phyloP scores from a whole-genome alignment of 1,284 basidiomycete species.

The Leccinum subrobustum region DNA sequence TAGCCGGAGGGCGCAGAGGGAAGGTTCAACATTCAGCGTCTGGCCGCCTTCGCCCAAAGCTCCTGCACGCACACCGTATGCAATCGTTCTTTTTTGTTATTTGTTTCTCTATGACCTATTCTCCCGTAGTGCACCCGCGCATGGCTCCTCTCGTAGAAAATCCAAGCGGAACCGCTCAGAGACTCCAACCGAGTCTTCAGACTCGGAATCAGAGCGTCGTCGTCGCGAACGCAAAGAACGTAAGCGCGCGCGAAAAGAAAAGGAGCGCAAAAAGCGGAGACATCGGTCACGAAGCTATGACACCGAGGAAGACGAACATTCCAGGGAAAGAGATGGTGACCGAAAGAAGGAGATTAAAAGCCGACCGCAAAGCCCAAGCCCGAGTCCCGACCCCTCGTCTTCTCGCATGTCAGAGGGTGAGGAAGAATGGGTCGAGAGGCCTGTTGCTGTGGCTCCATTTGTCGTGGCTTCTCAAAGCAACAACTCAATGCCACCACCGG shows the following conservation, averaged over 20 bases:
- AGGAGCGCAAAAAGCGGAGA: constrained; percentile 37
- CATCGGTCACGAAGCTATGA: constrained; percentile 40
- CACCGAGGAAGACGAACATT: constrained; percentile 36
- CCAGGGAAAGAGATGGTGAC: constrained; percentile 26
- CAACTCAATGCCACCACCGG: constrained; percentile 22
- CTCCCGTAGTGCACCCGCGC: constrained; percentile 48
- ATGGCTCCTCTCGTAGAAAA: constrained; percentile 53
- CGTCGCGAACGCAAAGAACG: constrained; percentile 59
- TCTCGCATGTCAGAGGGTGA: constrained; percentile 43
- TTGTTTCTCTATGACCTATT: constrained; percentile 2
- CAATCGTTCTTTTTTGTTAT: constrained; percentile 13
- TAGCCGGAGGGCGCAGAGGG: constrained; percentile 78
- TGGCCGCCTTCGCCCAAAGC: constrained; percentile 88
- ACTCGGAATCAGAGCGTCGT: constrained; percentile 63
- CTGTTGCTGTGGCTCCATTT: constrained; percentile 37
- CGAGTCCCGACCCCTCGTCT: constrained; percentile 32
- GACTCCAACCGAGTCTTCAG: constrained; percentile 51
- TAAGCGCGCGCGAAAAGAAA: constrained; percentile 54
- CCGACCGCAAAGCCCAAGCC: constrained; percentile 35
- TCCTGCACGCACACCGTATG: constrained; percentile 58
- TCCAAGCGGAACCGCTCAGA: constrained; percentile 56
- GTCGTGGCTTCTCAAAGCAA: constrained; percentile 21
- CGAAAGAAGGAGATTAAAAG: constrained; percentile 33
- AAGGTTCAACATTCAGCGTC: constrained; percentile 60
- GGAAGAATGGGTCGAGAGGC: constrained; percentile 75